Evolutionary conservation across 257 asterid genomes (phyloP), one percentile per base, ranked within the genome.

Genomic region (Nicotiana benthamiana): DNA sequence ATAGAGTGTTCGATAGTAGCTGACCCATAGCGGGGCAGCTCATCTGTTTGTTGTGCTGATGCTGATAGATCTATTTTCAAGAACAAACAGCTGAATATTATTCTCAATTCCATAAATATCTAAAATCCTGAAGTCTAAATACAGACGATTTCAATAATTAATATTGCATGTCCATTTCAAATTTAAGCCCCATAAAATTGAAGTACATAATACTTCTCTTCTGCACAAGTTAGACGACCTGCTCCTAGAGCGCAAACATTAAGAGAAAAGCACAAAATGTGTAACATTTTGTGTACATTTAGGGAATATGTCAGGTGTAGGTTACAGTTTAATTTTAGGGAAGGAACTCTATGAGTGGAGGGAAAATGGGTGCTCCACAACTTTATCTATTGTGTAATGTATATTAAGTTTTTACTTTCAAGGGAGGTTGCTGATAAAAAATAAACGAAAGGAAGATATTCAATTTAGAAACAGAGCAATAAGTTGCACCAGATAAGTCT

Each of bases 21-120:
- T 94, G 98, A 72, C 95, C 98, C 97, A 94, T 93, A 24, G 96
- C 97, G 80, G 98, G 98, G 83, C 98, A 94, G 90, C 96, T 94
- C 98, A 93, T 94, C 87, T 94, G 98, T 88, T 91, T 94, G 93
- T 90, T 93, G 84, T 93, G 98, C 70, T 94, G 98, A 81, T 94
- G 97, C 85, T 94, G 98, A 87, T 94, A 94, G 28, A 81, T 79
- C 98, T 93, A 79, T 70, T 67, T 34, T 64, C 70, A 78, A 75
- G 18, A 81, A 61, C 15, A 36, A 78, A 79, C 16, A 76, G 9
- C 46, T 54, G 59, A 74, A 74, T 10, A n/a, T 40, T 22, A 74
- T 20, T 40, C 15, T 34, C 36, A 61, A 12, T 61, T 24, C 27
- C 68, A 62, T 62, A 26, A 26, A 60, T 4, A 13, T 26, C 4